Conservation (phyloP, 2,329 filamentous ascomycete species). For the Dryadomyces quercus-mongolicae region DNA sequence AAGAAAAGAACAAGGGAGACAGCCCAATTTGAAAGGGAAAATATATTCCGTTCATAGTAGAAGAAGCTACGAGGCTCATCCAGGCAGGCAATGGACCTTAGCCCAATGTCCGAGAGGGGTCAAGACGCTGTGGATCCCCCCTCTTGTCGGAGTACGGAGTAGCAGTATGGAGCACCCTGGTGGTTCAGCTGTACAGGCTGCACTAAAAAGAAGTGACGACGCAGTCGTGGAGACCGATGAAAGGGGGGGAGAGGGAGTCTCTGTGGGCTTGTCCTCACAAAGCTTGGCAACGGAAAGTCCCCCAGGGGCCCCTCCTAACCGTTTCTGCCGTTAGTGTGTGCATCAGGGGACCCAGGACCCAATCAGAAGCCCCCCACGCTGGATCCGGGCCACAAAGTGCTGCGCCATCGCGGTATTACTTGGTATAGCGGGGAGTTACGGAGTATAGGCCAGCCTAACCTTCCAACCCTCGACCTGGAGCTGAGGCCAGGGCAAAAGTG, state of each 20-base stretch:
- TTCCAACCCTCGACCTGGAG: too few relatives aligned
- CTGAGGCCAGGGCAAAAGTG: too few relatives aligned
- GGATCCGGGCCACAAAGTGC: too few relatives aligned
- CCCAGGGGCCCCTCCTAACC: not conserved
- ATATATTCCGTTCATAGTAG: too few relatives aligned
- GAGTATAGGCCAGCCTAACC: too few relatives aligned
- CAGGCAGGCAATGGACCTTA: not conserved
- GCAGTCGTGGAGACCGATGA: too few relatives aligned
- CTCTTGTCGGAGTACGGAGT: too few relatives aligned
- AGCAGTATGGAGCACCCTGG: not conserved
- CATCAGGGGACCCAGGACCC: not conserved
- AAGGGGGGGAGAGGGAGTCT: too few relatives aligned
- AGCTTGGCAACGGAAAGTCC: constrained; percentile 1
- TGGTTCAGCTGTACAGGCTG: not conserved
- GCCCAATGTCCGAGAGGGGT: not conserved
- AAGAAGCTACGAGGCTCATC: not conserved
- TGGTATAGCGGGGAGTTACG: not conserved
- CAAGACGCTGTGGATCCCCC: not conserved
- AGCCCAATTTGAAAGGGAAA: not conserved
- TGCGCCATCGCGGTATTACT: too few relatives aligned
- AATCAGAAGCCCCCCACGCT: not conserved
- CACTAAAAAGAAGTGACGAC: not conserved
- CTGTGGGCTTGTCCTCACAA: not conserved
- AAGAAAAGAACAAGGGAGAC: too few relatives aligned
- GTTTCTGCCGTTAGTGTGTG: not conserved